A percentile compares a stretch with the other conserved stretches of the same genome.
These are phyloP conservation scores for Mycena amicta DNA, from an alignment of 768 basidiomycete genomes.

Conservation along the genomic window DNA sequence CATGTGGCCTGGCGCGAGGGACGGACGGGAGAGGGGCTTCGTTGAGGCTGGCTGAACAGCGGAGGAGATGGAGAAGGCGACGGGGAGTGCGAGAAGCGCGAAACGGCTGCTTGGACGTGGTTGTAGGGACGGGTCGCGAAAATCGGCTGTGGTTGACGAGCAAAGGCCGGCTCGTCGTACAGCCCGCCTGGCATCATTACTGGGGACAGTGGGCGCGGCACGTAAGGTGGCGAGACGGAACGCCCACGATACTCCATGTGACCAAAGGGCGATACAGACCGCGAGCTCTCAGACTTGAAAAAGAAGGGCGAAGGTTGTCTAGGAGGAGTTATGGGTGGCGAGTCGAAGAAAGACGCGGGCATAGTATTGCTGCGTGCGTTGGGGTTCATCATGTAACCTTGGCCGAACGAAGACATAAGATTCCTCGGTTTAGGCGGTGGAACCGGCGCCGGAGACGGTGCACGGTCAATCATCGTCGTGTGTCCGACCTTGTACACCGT, in stretches of 20 bases:
- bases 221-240: conserved; percentile 2
- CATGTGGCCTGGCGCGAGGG: conserved; percentile 6
- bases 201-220: conserved; percentile 15
- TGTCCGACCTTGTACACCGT: conserved; percentile 37
- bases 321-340: conserved; percentile 7
- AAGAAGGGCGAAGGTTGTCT: conserved; percentile 26
- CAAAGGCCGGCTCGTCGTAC: conserved; percentile 15
- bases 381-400: conserved; percentile 26
- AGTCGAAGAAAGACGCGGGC: conserved; percentile 20
- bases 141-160: conserved; percentile 14
- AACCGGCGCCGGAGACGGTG: conserved; percentile 8
- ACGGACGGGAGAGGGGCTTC: conserved; percentile 4
- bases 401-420: conserved; percentile 17
- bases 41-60: conserved; percentile 8
- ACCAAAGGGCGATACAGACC: conserved; percentile 18
- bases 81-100: conserved; percentile 23
- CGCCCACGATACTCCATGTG: conserved; percentile 2
- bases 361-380: conserved; percentile 15
- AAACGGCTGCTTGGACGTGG: conserved; percentile 10
- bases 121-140: not conserved
- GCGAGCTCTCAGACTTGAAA: conserved; percentile 23
- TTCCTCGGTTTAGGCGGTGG: conserved; percentile 6
- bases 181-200: conserved; percentile 25
- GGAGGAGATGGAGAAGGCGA: conserved; percentile 23
- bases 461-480: conserved; percentile 25